These are phyloP conservation scores for Paramecium sexaurelia DNA, from an alignment of 73 alveolate species.

Conservation along the genomic window DNA sequence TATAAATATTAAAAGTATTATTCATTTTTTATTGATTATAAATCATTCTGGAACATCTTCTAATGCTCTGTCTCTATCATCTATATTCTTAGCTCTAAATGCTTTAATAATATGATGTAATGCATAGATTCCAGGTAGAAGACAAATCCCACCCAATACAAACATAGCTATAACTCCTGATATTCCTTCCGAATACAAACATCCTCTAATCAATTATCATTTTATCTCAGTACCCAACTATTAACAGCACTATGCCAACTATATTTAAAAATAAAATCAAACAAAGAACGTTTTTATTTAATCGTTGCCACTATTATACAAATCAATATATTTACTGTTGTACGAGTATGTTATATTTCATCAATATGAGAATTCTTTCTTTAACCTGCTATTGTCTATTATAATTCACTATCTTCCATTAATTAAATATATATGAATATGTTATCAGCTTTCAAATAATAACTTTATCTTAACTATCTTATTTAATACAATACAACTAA, in stretches of 20 bases:
- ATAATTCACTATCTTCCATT: background rate
- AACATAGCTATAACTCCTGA: constrained; percentile 5
- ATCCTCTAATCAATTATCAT: background rate
- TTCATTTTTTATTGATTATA: background rate
- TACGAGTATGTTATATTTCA: background rate
- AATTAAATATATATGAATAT: background rate
- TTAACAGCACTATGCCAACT: background rate
- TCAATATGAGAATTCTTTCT: background rate
- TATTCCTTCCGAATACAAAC: background rate
- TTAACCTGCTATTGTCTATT: background rate
- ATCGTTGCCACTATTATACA: background rate
- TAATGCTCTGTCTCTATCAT: background rate
- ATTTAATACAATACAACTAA: background rate
- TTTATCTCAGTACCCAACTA: background rate
- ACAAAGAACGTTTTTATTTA: background rate
- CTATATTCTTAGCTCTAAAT: background rate
- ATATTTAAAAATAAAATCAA: constrained; percentile 3
- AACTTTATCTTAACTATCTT: background rate
- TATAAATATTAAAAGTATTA: background rate
- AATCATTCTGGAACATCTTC: background rate
- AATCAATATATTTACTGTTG: background rate
- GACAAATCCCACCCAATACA: constrained; percentile 14
- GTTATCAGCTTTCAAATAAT: background rate
- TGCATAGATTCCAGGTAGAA: background rate
- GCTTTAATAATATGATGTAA: background rate